Percentiles rank a stretch among this genome's conserved stretches.
These are phyloP conservation scores for Penicillium bovifimosum DNA, from an alignment of 495 filamentous ascomycete species.

Conservation along the genomic window DNA sequence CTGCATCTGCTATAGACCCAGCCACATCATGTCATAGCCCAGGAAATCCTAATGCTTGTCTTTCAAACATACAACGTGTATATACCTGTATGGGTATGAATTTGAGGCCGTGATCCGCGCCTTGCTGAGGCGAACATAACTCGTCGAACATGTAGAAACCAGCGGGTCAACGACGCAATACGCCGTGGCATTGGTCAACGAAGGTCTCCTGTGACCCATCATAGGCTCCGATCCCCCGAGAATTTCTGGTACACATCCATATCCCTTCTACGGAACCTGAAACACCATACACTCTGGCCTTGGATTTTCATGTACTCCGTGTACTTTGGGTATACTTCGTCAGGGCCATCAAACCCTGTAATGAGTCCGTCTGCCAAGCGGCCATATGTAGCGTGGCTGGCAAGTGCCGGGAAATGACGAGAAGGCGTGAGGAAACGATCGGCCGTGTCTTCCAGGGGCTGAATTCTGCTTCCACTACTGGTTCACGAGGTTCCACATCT, in stretches of 20 bases:
- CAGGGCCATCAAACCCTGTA: not conserved
- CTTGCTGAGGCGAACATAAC: constrained; percentile 10
- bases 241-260: constrained; percentile 2
- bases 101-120: constrained; percentile 7
- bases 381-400: constrained; percentile 1
- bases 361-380: not conserved
- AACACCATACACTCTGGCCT: not conserved
- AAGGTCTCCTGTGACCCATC: constrained; percentile 13
- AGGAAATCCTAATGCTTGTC: not conserved
- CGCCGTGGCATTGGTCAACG: constrained; percentile 16
- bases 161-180: constrained; percentile 21
- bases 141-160: constrained; percentile 16
- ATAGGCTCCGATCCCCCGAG: constrained; percentile 3
- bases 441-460: constrained; percentile 13
- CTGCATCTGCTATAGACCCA: not conserved
- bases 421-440: constrained; percentile 15
- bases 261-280: constrained; percentile 2
- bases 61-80: not conserved
- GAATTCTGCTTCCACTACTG: constrained; percentile 4
- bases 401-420: constrained; percentile 15
- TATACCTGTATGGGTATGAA: not conserved
- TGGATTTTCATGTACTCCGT: not conserved
- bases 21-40: not conserved
- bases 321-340: not conserved
- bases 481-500: not conserved